A percentile compares a stretch with the other conserved stretches of the same genome.
Evolutionary conservation across 805 yeast species (phyloP).

Genomic region (Saccharomyces jurei): DNA sequence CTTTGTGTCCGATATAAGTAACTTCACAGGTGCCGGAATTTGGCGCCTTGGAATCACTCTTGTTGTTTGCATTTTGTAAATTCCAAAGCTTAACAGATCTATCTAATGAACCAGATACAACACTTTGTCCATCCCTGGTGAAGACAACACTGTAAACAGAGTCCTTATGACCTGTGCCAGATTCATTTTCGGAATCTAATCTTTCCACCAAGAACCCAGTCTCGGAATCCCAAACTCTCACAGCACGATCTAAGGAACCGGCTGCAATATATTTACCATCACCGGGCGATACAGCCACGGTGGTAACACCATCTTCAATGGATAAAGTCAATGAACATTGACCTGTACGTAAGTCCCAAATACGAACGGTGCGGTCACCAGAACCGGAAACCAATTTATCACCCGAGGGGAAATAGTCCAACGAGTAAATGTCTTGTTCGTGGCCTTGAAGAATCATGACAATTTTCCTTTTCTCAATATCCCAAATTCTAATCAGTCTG

Average conservation of each 20-base stretch:
- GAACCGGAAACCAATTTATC: slow-evolving; percentile 88
- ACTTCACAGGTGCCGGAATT: slow-evolving; percentile 65
- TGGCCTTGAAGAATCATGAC: slow-evolving; percentile 86
- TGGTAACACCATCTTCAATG: slow-evolving; percentile 96
- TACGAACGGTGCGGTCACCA: slow-evolving; percentile 92
- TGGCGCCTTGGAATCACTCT: slow-evolving; percentile 31
- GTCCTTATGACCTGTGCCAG: slow-evolving; percentile 90
- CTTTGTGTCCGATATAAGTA: slow-evolving; percentile 92
- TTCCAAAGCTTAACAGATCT: slow-evolving; percentile 96
- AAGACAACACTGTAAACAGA: slow-evolving; percentile 92
- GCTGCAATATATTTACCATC: slow-evolving; percentile 93
- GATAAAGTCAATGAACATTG: slow-evolving; percentile 82
- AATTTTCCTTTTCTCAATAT: slow-evolving; percentile 73
- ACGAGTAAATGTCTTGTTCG: slow-evolving; percentile 93
- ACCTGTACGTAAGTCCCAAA: slow-evolving; percentile 88
- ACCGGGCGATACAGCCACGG: slow-evolving; percentile 87
- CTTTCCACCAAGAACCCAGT: slow-evolving; percentile 89
- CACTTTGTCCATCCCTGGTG: slow-evolving; percentile 83
- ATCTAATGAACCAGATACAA: slow-evolving; percentile 91
- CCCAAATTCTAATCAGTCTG: slow-evolving; percentile 92
- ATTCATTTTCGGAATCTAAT: slow-evolving; percentile 79
- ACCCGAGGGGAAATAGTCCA: slow-evolving; percentile 92
- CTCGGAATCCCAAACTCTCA: slow-evolving; percentile 92
- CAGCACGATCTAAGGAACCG: slow-evolving; percentile 90
- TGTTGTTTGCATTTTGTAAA: slow-evolving; percentile 44